These are phyloP conservation scores for Hysterium pulicare DNA, from an alignment of 2,329 filamentous ascomycete genomes.

Conservation along the genomic window DNA sequence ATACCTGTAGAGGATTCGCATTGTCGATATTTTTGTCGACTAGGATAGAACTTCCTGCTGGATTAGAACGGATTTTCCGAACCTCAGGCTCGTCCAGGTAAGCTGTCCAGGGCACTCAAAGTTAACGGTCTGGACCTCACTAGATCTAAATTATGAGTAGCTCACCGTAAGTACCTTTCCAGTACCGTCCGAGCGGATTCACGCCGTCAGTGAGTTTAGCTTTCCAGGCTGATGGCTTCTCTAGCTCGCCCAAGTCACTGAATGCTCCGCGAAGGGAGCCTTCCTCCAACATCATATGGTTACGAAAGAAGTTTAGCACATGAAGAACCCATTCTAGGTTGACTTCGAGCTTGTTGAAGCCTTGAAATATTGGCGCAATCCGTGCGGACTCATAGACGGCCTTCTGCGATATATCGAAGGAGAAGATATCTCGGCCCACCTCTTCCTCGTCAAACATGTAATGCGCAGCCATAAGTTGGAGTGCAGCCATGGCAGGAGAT, in stretches of 20 bases:
- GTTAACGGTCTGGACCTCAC: no score
- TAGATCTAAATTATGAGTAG: background rate
- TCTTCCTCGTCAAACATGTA: constrained; percentile 23
- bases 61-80: constrained; percentile 16
- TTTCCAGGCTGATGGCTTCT: constrained; percentile 45
- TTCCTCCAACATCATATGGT: constrained; percentile 43
- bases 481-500: constrained; percentile 18
- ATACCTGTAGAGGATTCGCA: constrained; percentile 5
- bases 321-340: constrained; percentile 49
- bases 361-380: constrained; percentile 40
- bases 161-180: constrained; percentile 51
- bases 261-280: constrained; percentile 37
- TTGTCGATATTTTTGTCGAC: constrained; percentile 31
- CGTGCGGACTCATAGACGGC: constrained; percentile 40
- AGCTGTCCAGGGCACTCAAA: no score
- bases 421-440: constrained; percentile 21
- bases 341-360: constrained; percentile 34
- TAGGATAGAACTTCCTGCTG: constrained; percentile 6
- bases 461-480: constrained; percentile 32
- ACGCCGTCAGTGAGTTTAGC: constrained; percentile 33
- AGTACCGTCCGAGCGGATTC: constrained; percentile 40
- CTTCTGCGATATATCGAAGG: constrained; percentile 46
- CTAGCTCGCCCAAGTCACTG: constrained; percentile 28
- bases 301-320: constrained; percentile 52
- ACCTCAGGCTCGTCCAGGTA: constrained; percentile 36